These are phyloP conservation scores for Corchorus capsularis DNA, from an alignment of 345 rosid genomes.

Conservation along the genomic window DNA sequence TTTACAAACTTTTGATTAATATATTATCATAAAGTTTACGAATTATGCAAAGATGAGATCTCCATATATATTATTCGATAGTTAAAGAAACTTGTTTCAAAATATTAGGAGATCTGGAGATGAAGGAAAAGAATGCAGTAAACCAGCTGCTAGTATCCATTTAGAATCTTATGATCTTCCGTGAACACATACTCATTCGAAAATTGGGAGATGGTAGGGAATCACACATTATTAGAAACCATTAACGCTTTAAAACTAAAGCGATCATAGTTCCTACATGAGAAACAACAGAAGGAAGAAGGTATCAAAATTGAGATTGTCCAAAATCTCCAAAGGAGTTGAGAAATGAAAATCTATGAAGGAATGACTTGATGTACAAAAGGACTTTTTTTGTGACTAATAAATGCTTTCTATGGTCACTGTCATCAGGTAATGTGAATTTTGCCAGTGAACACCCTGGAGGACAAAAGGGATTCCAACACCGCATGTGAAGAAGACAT, in stretches of 20 bases:
- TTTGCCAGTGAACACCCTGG: slow-evolving; percentile 11
- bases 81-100: background rate
- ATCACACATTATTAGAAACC: background rate
- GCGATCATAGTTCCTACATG: background rate
- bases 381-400: slow-evolving; percentile 14
- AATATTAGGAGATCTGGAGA: background rate
- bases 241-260: background rate
- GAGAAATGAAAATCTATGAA: background rate
- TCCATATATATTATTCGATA: background rate
- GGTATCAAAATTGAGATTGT: background rate
- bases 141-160: background rate
- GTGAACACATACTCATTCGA: background rate
- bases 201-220: background rate
- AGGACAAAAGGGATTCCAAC: slow-evolving; percentile 19
- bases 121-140: background rate
- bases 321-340: background rate
- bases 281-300: slow-evolving; percentile 1
- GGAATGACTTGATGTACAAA: slow-evolving; percentile 21
- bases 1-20: background rate
- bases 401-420: slow-evolving; percentile 1
- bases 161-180: background rate
- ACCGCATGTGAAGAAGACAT: slow-evolving; percentile 26
- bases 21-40: background rate
- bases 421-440: slow-evolving; percentile 25
- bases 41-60: background rate